Percentiles rank a stretch among this genome's conserved stretches.
Conservation (phyloP, 2,329 filamentous ascomycete genomes). For the Paracoccidioides lutzii region DNA sequence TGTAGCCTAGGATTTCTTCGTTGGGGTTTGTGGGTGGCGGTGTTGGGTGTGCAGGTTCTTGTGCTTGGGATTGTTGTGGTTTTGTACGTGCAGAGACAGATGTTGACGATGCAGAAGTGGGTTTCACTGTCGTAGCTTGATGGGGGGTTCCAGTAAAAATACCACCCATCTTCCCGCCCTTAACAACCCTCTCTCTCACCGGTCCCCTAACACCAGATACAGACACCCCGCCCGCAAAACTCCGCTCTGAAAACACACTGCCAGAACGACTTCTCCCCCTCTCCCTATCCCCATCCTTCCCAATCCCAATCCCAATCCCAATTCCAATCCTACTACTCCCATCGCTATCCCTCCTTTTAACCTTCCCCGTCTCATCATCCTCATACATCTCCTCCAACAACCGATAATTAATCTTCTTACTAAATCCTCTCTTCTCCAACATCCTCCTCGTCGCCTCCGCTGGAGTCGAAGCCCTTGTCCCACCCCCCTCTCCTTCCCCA, state of each 20-base stretch:
- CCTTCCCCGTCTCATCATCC: slow-evolving; percentile 19
- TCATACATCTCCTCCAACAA: slow-evolving; percentile 29
- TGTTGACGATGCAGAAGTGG: too few relatives aligned
- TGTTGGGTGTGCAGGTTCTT: slow-evolving; percentile 4
- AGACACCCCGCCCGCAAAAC: slow-evolving; percentile 5
- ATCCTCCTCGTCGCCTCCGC: slow-evolving; percentile 57
- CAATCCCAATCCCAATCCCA: slow-evolving; percentile 16
- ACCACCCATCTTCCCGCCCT: background rate
- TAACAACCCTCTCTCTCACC: slow-evolving; percentile 1
- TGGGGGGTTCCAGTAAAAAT: background rate
- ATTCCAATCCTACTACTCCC: background rate
- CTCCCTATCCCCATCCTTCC: slow-evolving; percentile 1
- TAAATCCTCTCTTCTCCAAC: slow-evolving; percentile 55
- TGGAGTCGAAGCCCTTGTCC: slow-evolving; percentile 55
- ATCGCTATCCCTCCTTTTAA: slow-evolving; percentile 8
- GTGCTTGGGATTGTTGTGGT: slow-evolving; percentile 10
- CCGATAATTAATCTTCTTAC: slow-evolving; percentile 60
- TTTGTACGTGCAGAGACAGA: slow-evolving; percentile 3
- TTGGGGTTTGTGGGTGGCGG: slow-evolving; percentile 8
- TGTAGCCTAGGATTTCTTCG: slow-evolving; percentile 16
- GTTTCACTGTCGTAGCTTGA: too few relatives aligned
- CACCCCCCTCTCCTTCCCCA: slow-evolving; percentile 38
- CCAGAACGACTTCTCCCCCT: slow-evolving; percentile 2
- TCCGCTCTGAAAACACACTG: slow-evolving; percentile 9
- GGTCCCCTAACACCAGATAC: background rate